A percentile compares a stretch with the other conserved stretches of the same genome.
phyloP scores from a whole-genome alignment of 177 flowering plant species.

The Vitis hybrid region DNA sequence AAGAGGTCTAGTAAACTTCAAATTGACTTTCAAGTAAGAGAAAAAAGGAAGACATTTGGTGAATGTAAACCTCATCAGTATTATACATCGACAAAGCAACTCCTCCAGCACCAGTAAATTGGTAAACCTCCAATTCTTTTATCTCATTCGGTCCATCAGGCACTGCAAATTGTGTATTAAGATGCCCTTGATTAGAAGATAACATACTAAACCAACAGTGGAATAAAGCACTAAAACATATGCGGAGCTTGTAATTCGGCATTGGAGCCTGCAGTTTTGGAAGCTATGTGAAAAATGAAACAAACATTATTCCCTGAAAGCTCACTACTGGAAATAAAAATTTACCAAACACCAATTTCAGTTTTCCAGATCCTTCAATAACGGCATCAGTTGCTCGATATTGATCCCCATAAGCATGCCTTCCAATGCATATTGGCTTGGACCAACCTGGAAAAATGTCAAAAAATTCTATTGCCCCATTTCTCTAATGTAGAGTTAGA shows the following conservation, averaged over 20 bases:
- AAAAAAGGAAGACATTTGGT: constrained; percentile 8
- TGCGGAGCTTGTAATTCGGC: too few relatives aligned
- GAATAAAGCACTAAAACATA: neutral
- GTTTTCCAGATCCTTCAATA: constrained; percentile 82
- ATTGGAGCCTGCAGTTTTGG: too few relatives aligned
- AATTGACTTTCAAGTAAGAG: neutral
- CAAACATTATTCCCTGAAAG: neutral
- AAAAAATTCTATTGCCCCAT: too few relatives aligned
- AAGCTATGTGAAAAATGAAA: neutral
- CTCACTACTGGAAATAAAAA: neutral
- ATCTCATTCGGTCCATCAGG: constrained; percentile 60
- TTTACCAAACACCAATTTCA: neutral
- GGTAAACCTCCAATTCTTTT: constrained; percentile 75
- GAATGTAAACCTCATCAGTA: constrained; percentile 82
- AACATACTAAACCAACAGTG: neutral
- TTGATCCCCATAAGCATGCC: constrained; percentile 99
- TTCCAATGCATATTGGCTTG: constrained; percentile 96
- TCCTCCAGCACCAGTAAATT: constrained; percentile 88
- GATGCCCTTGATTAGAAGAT: neutral
- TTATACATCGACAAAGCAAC: constrained; percentile 93
- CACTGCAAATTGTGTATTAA: constrained; percentile 37
- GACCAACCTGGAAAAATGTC: constrained; percentile 67
- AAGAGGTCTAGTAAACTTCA: too few relatives aligned
- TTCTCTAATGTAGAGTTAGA: too few relatives aligned
- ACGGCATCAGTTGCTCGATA: constrained; percentile 90